A percentile compares a stretch with the other conserved stretches of the same genome.
phyloP scores from a whole-genome alignment of 106 monocot species.

The Narthecium ossifragum region DNA sequence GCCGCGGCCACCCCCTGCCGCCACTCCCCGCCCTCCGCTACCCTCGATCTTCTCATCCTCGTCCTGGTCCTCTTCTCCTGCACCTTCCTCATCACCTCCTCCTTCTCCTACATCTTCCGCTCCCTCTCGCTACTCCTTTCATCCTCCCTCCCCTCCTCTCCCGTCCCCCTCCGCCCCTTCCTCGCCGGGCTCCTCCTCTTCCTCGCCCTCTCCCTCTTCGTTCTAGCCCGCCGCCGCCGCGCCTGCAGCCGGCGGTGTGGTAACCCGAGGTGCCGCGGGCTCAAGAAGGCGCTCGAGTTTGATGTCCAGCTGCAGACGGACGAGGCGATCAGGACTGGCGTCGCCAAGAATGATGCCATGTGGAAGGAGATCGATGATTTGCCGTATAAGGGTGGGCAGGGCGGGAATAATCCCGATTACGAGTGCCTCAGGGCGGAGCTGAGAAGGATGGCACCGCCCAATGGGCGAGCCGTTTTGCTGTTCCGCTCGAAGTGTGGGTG shows the following conservation, averaged over 20 bases:
- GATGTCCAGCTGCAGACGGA: conserved; percentile 85
- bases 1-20: conserved; percentile 8
- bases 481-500: conserved; percentile 72
- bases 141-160: conserved; percentile 2
- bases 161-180: background rate
- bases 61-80: conserved; percentile 64
- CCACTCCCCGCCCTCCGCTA: conserved; percentile 50
- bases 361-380: conserved; percentile 82
- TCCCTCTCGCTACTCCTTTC: conserved; percentile 35
- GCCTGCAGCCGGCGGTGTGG: conserved; percentile 24
- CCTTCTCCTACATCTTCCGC: conserved; percentile 44
- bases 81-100: conserved; percentile 63
- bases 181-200: conserved; percentile 20
- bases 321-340: conserved; percentile 24
- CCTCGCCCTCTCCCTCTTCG: conserved; percentile 21
- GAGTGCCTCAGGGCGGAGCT: conserved; percentile 78
- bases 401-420: conserved; percentile 84
- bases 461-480: conserved; percentile 83
- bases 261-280: conserved; percentile 54
- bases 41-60: conserved; percentile 64
- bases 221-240: conserved; percentile 6
- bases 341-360: conserved; percentile 11
- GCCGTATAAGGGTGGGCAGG: conserved; percentile 87
- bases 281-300: conserved; percentile 71
- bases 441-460: conserved; percentile 68